Conservation (phyloP, 768 basidiomycete genomes). For the Tricholoma sp. region DNA sequence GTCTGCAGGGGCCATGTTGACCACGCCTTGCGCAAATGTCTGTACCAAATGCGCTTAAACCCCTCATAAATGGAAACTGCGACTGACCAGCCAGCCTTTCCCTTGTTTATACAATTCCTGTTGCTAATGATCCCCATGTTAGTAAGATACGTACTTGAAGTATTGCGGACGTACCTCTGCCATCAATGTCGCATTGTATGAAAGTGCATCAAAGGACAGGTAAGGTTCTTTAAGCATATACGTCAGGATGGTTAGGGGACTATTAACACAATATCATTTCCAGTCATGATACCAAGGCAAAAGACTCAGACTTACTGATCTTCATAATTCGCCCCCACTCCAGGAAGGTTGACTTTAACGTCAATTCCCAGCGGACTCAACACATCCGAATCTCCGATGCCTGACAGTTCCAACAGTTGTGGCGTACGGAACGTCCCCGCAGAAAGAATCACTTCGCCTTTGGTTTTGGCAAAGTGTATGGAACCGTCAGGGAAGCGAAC, state of each 20-base stretch:
- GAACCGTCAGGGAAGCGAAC: slow-evolving; percentile 23
- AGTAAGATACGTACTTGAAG: not conserved
- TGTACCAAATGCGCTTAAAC: not conserved
- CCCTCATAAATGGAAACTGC: not conserved
- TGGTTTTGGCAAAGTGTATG: slow-evolving; percentile 10
- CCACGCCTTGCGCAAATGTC: slow-evolving; percentile 26
- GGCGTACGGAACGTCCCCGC: slow-evolving; percentile 29
- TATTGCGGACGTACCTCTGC: slow-evolving; percentile 17
- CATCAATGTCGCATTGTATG: slow-evolving; percentile 22
- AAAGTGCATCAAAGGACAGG: slow-evolving; percentile 26
- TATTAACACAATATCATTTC: slow-evolving; percentile 3
- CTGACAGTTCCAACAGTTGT: slow-evolving; percentile 31
- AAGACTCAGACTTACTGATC: slow-evolving; percentile 20
- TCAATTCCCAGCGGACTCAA: slow-evolving; percentile 20
- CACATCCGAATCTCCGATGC: slow-evolving; percentile 21
- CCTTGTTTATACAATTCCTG: slow-evolving; percentile 20
- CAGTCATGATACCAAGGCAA: not conserved
- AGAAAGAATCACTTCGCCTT: slow-evolving; percentile 26
- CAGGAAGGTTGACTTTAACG: slow-evolving; percentile 26
- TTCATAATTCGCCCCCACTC: slow-evolving; percentile 30
- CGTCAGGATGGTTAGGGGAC: slow-evolving; percentile 24
- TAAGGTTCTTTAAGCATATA: slow-evolving; percentile 25
- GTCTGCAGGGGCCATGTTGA: slow-evolving; percentile 24
- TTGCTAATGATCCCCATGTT: slow-evolving; percentile 17
- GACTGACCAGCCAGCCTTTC: slow-evolving; percentile 25